Conservation (phyloP, 2,329 filamentous ascomycete species). For the Ophiobolus disseminans region DNA sequence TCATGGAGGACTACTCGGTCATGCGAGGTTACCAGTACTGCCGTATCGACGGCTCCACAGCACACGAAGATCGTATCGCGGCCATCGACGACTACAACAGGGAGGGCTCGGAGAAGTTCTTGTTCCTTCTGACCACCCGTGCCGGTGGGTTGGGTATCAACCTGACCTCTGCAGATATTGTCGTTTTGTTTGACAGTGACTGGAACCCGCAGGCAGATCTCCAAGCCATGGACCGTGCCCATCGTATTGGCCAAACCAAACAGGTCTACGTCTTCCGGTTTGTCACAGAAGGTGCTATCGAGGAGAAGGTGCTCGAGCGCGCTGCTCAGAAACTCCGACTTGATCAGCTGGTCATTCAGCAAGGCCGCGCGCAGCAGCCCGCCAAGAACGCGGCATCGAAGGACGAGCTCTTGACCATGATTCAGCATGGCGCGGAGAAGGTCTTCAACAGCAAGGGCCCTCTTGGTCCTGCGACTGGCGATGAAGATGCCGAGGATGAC, state of each 20-base stretch:
- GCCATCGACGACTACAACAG: conserved; percentile 99
- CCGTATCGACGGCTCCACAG: conserved; percentile 94
- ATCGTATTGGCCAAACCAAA: conserved; percentile 98
- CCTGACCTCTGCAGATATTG: conserved; percentile 91
- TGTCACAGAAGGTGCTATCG: conserved; percentile 96
- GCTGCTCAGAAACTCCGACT: conserved; percentile 95
- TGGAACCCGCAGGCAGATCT: conserved; percentile 99
- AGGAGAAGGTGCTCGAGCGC: conserved; percentile 96
- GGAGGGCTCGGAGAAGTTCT: conserved; percentile 83
- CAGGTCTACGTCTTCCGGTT: conserved; percentile 97
- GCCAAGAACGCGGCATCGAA: conserved; percentile 93
- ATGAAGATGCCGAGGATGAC: conserved; percentile 80
- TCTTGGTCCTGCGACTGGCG: conserved; percentile 65
- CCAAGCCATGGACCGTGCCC: conserved; percentile 97
- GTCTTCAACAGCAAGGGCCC: conserved; percentile 81
- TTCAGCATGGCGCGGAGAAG: conserved; percentile 96
- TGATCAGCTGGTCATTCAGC: conserved; percentile 97
- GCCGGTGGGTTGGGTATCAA: conserved; percentile 98
- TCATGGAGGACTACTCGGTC: conserved; percentile 97
- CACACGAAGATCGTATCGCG: conserved; percentile 95
- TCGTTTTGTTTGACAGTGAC: conserved; percentile 95
- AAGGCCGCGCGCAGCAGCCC: conserved; percentile 89
- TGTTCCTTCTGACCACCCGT: conserved; percentile 93
- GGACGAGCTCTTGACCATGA: conserved; percentile 96
- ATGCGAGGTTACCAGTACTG: conserved; percentile 96